Evolutionary conservation across 2,329 filamentous ascomycete species (phyloP).

Genomic region (Sporothrix pseudoabietina): DNA sequence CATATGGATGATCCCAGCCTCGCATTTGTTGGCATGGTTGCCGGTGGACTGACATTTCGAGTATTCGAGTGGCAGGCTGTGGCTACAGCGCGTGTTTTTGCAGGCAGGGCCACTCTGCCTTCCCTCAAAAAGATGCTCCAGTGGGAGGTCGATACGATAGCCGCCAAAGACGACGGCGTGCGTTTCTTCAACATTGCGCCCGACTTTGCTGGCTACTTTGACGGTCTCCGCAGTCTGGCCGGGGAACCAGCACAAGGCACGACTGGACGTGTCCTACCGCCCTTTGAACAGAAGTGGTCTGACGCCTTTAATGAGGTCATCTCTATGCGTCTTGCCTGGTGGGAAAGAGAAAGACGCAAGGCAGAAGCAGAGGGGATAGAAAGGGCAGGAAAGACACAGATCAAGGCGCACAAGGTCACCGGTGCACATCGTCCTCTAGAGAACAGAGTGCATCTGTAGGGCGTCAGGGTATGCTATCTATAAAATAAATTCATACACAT

Average conservation of each 20-base stretch:
- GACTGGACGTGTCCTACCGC: slow-evolving; percentile 24
- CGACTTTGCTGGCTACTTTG: slow-evolving; percentile 67
- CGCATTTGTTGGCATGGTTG: slow-evolving; percentile 61
- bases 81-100: slow-evolving; percentile 42
- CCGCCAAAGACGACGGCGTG: slow-evolving; percentile 55
- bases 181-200: slow-evolving; percentile 61
- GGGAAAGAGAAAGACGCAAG: background rate
- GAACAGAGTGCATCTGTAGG: background rate
- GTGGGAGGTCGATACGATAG: slow-evolving; percentile 62
- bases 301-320: background rate
- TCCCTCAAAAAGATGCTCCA: slow-evolving; percentile 49
- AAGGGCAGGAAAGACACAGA: background rate
- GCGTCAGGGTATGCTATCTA: background rate
- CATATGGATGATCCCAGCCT: slow-evolving; percentile 57
- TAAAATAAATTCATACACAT: background rate
- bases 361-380: background rate
- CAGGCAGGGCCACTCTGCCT: slow-evolving; percentile 57
- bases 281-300: slow-evolving; percentile 27
- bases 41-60: slow-evolving; percentile 65
- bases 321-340: background rate
- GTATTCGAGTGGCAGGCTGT: slow-evolving; percentile 58
- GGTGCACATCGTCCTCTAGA: background rate
- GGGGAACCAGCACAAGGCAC: slow-evolving; percentile 43
- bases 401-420: background rate
- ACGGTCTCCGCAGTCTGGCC: slow-evolving; percentile 54